Base-by-base conservation (phyloP, 768 basidiomycete species). In the Serendipita indica region DNA sequence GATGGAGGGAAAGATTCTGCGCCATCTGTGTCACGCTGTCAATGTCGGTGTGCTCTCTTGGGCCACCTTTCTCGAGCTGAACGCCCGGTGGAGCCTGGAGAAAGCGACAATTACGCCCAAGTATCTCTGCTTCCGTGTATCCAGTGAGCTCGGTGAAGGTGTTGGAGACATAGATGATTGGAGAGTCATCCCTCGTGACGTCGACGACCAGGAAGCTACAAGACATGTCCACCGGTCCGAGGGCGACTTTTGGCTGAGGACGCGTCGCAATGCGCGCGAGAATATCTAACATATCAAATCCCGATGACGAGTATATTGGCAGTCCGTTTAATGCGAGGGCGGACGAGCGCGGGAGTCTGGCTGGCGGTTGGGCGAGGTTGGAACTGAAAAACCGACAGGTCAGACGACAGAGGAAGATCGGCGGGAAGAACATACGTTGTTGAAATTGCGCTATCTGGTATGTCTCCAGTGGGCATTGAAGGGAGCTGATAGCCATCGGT, bases 161-260 rank as follows among this genome's bases (percentile, higher is more conserved):
- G 14, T 88, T 89, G 2, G 84, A 88, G 59, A 89, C 91, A 65
- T 96, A 97, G 3, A 97, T 82, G 67, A 98, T 85, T 13, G 94
- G 90, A 32, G 73, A 72, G 68, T 99, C 96, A 62, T 80, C 79
- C 58, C 86, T 73, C 3, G 86, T 79, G 22, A 83, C 78, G 67
- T 99, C 96, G 41, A 83, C 84, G 37, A 99, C 86, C 64, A 88
- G 78, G 70, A 98, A 99, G n/a, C 84, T 80, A 67, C 89, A 93
- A 3, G 86, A 84, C 61, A 91, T 73, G 69, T 99, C 94, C 28
- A 98, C 88, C 0, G 94, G 90, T 14, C 96, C 94, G 16, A 98
- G 78, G 7, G 75, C 71, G 39, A 97, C 77, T 60, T 73, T 79
- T 1, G 90, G 89, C 64, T 84, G 78, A 0, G 81, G 80, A 3